Conservation (phyloP, 176 grass and related monocot species). For the Poa pratensis region DNA sequence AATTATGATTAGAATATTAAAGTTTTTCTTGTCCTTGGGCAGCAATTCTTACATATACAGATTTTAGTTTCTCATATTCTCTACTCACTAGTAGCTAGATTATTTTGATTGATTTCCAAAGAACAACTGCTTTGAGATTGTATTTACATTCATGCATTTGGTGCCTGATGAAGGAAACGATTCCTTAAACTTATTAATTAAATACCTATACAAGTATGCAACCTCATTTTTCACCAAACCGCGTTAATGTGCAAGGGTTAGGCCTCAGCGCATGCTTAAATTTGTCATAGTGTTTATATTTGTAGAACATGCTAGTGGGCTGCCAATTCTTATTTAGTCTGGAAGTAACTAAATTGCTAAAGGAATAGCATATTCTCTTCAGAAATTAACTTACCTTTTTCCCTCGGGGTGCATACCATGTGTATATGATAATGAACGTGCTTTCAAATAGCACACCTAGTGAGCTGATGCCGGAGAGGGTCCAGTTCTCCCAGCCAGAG, state of each 20-base stretch:
- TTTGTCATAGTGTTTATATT: neutral
- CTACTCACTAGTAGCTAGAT: conserved; percentile 6
- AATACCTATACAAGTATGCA: neutral
- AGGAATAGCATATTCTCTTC: no score
- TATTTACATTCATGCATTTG: conserved; percentile 7
- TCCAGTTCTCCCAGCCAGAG: conserved; percentile 68
- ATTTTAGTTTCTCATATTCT: neutral
- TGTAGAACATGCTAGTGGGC: conserved; percentile 3
- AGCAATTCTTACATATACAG: neutral
- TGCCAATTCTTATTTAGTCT: neutral
- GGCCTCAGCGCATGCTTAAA: neutral
- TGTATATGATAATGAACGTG: conserved; percentile 70
- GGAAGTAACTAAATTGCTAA: conserved; percentile 4
- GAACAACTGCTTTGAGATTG: neutral
- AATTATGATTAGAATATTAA: no score
- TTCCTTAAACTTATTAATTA: conserved; percentile 9
- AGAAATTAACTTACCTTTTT: conserved; percentile 53
- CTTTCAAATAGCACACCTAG: conserved; percentile 58
- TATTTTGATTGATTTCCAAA: neutral
- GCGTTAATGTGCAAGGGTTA: neutral
- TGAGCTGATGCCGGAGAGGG: conserved; percentile 49
- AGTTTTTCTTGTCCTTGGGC: neutral
- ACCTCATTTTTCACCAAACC: neutral
- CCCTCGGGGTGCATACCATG: conserved; percentile 63
- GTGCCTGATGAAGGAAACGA: neutral